Conservation (phyloP, 2,329 filamentous ascomycete genomes). For the Hymenoscyphus fraxineus region DNA sequence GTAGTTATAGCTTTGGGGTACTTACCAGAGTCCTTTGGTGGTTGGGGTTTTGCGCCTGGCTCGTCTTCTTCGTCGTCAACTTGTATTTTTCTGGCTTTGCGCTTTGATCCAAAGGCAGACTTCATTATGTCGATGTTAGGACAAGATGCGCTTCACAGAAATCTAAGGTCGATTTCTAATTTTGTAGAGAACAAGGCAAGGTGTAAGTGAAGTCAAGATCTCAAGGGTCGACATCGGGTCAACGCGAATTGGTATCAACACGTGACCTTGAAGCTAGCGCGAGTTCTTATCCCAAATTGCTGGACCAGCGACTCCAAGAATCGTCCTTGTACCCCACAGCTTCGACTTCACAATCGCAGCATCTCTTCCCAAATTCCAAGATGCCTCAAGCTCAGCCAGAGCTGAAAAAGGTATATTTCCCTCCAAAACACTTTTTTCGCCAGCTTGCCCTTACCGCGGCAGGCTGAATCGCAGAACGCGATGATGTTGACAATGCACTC, state of each 20-base stretch:
- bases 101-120: slow-evolving; percentile 48
- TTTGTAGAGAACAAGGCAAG: not conserved
- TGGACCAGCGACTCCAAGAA: not conserved
- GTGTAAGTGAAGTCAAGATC: not conserved
- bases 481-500: slow-evolving; percentile 10
- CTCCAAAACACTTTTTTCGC: slow-evolving; percentile 17
- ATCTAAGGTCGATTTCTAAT: not conserved
- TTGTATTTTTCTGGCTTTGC: slow-evolving; percentile 75
- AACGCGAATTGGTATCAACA: slow-evolving; percentile 25
- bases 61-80: slow-evolving; percentile 64
- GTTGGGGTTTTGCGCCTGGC: slow-evolving; percentile 26
- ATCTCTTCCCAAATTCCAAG: slow-evolving; percentile 31
- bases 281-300: slow-evolving; percentile 11
- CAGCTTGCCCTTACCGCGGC: not conserved
- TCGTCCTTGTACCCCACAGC: slow-evolving; percentile 5
- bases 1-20: slow-evolving; percentile 18
- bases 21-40: slow-evolving; percentile 28
- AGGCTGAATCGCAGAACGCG: slow-evolving; percentile 11
- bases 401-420: slow-evolving; percentile 79
- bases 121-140: slow-evolving; percentile 24
- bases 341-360: slow-evolving; percentile 4
- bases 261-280: slow-evolving; percentile 25
- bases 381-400: slow-evolving; percentile 99
- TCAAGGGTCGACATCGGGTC: not conserved
- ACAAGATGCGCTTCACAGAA: not conserved